Base-by-base conservation (phyloP, 2,329 filamentous ascomycete species). In the Calonectria pseudoturangicola region DNA sequence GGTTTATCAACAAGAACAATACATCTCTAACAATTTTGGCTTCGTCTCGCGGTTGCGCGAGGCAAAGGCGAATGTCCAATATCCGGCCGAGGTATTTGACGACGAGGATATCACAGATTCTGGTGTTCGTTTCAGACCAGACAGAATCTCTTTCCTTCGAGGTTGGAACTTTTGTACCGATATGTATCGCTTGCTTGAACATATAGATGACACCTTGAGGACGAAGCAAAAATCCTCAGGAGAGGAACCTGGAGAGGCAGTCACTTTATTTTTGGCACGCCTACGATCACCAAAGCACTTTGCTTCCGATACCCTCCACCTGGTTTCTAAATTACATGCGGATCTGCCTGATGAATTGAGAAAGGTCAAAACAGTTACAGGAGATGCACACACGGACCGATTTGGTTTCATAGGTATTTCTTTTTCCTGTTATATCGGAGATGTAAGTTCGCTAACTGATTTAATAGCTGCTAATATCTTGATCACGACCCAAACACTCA, bases 131-230 rank as follows among this genome's bases (percentile, higher is more conserved):
- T 16, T 56, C 21, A 28, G 50, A 25, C 25, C 50, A 13, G 50
- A 56, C 12, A 12, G 27, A 56, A 28, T 56, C 50, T 56, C 50
- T 3, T 56, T 56, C 16, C 50, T 56, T 25, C 50, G 50, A 4
- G 50, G 50, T 18, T 56, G 50, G 50, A 56, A 56, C 50, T 56
- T 56, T 56, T 56, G 50, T 33, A 28, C 50, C 25, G 50, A 56
- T 6, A 18, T 56, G 27, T 56, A 56, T 28, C 50, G 50, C 30
- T 28, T 56, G 21, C 27, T 33, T 18, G 50, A 56, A 30, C 21
- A 56, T 30, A 33, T 33, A 2, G 27, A 56, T 30, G 27, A 28
- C 18, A 33, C 27, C 50, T 18, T 56, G 10, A 56, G 50, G 28
- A 33, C 50, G 10, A 56, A 28, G 50, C 50, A 56, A 28, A 18